Evolutionary conservation across 345 rosid genomes (phyloP), one percentile per base, ranked within the genome.

Genomic region (Bruguiera sexangula): DNA sequence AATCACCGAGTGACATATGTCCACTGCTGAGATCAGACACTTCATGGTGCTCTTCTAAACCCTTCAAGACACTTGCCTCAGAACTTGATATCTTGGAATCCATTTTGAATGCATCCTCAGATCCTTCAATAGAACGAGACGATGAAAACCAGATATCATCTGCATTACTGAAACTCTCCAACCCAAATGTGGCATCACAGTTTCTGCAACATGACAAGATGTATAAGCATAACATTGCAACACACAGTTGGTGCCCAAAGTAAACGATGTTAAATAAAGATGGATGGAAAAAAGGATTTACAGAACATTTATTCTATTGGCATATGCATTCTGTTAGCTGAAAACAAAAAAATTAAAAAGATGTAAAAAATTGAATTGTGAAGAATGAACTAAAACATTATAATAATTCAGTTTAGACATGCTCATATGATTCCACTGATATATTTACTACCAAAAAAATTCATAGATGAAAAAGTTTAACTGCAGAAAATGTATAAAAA

Each of bases 161-260:
- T 73, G 86, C 95, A 65, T 85, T 84, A 75, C 79, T 77, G 48
- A 90, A 84, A 73, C 85, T 82, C 56, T 82, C 91, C 78, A 90
- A 64, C 48, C 89, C 93, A 75, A 88, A 90, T 43, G 93, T 78
- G 31, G 96, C 82, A 76, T 93, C 95, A 74, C 98, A 93, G 70
- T 76, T 85, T 78, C 98, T 93, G 91, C 72, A 74, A 78, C 65
- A 68, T 63, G 31, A 63, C 71, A 69, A 62, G 9, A 65, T 36
- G 68, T 46, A 20, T 60, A 31, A 53, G 16, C 27, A 65, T 18
- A 18, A 32, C 34, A 68, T 6, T 37, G 34, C 5, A 7, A 27
- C 37, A 65, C 6, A 19, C 5, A 50, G 20, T 48, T 4, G n/a
- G 8, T 18, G 11, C 15, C 5, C 8, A 26, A 20, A 5, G 34